Evolutionary conservation across 495 filamentous ascomycete species (phyloP), one percentile per base, ranked within the genome.

Genomic region (Penicillium canariense): DNA sequence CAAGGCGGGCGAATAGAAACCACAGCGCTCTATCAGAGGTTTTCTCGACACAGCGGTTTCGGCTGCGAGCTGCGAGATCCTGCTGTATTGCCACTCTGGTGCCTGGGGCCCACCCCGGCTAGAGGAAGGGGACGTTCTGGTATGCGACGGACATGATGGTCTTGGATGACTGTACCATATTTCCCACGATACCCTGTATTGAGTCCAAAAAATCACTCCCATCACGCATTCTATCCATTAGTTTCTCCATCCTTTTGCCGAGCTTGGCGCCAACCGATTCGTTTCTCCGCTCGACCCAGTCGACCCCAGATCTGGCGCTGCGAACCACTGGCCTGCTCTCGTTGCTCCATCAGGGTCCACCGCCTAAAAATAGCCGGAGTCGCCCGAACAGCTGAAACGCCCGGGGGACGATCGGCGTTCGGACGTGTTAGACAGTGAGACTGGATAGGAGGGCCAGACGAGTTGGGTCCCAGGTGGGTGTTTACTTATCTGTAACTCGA

Each of bases 381-480:
- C 23, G 18, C 25, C 46, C 45, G 50, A 53, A 53, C n/a, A n/a
- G n/a, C 10, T 25, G 20, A 56, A 47, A 28, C 38, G 53, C 38
- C 39, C 45, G 40, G 38, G 17, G 14, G 31, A 22, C 23, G 45
- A 50, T 44, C 28, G 17, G 17, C 12, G 30, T 31, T 31, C 40
- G 20, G 23, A 45, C 46, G 30, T 43, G 45, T 50, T 11, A 18
- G 53, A 56, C 23, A 43, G 53, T 55, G 53, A 50, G 46, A 56
- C 47, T 30, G 3, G 36, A 26, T 23, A 25, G 28, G 18, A 50
- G 31, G 9, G 12, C 50, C 38, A 36, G 22, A 49, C 50, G 28
- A 17, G 3, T 22, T 12, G 38, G 38, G 11, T 10, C 38, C 11
- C 38, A 22, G 38, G 38, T n/a, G 20, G 20, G 38, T 10, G 22